Conservation (phyloP, 2,329 filamentous ascomycete species). For the Pseudogymnoascus sp. region DNA sequence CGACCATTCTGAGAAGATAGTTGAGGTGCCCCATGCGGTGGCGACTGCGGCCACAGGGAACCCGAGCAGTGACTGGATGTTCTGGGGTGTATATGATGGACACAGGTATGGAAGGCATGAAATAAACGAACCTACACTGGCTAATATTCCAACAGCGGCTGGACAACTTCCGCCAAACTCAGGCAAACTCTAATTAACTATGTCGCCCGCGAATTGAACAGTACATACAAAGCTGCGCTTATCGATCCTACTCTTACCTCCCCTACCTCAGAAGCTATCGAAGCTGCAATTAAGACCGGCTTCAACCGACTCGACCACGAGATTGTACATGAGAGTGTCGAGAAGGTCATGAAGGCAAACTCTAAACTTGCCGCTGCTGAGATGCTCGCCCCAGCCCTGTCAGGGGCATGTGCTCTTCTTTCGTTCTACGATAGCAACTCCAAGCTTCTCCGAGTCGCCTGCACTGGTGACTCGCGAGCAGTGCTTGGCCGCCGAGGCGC, state of each 20-base stretch:
- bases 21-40: slow-evolving; percentile 67
- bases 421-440: slow-evolving; percentile 91
- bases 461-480: slow-evolving; percentile 92
- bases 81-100: slow-evolving; percentile 98
- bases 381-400: slow-evolving; percentile 83
- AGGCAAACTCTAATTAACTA: slow-evolving; percentile 87
- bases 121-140: slow-evolving; percentile 8
- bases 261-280: slow-evolving; percentile 74
- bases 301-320: slow-evolving; percentile 87
- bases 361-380: slow-evolving; percentile 89
- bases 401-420: slow-evolving; percentile 92
- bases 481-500: slow-evolving; percentile 73
- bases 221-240: slow-evolving; percentile 74
- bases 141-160: slow-evolving; percentile 55
- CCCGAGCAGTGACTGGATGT: slow-evolving; percentile 87
- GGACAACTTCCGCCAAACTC: slow-evolving; percentile 95
- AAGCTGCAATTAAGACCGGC: slow-evolving; percentile 84
- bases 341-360: slow-evolving; percentile 82
- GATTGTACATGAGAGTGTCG: slow-evolving; percentile 87
- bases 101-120: slow-evolving; percentile 63
- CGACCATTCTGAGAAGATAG: slow-evolving; percentile 96
- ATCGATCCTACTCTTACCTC: slow-evolving; percentile 47
- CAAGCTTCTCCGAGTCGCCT: slow-evolving; percentile 85
- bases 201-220: slow-evolving; percentile 86
- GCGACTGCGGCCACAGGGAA: slow-evolving; percentile 36